phyloP scores from a whole-genome alignment of 2,329 filamentous ascomycete species.

The Epicoccum nigrum region DNA sequence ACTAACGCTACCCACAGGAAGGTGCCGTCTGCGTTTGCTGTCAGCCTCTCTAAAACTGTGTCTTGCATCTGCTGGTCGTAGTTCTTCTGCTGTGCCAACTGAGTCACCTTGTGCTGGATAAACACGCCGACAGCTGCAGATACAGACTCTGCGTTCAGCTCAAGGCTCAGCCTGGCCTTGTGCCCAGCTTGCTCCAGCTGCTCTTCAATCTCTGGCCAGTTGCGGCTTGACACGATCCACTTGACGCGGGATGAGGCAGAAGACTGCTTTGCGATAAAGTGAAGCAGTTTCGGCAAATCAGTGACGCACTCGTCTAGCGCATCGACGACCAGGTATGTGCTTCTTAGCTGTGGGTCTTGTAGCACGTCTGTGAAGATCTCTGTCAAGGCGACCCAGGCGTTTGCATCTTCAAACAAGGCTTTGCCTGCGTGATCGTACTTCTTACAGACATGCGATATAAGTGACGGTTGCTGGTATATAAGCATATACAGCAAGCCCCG shows the following conservation, averaged over 20 bases:
- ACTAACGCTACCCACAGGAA: slow-evolving; percentile 43
- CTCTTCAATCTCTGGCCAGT: slow-evolving; percentile 2
- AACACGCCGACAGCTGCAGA: slow-evolving; percentile 47
- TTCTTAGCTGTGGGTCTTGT: slow-evolving; percentile 31
- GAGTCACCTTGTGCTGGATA: slow-evolving; percentile 43
- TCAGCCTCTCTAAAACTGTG: not conserved
- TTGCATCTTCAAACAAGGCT: slow-evolving; percentile 13
- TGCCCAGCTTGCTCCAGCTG: slow-evolving; percentile 29
- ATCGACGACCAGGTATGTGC: slow-evolving; percentile 18
- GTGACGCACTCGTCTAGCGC: slow-evolving; percentile 22
- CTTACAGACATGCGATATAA: slow-evolving; percentile 11
- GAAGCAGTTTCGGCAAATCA: slow-evolving; percentile 5
- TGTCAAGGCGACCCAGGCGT: slow-evolving; percentile 16
- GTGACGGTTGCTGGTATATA: slow-evolving; percentile 26
- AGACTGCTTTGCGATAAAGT: slow-evolving; percentile 1
- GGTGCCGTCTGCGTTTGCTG: slow-evolving; percentile 48
- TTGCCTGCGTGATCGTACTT: slow-evolving; percentile 7
- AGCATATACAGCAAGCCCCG: slow-evolving; percentile 54
- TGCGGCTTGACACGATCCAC: slow-evolving; percentile 17
- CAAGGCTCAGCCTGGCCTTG: slow-evolving; percentile 35
- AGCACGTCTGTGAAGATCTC: slow-evolving; percentile 52
- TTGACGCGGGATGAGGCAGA: slow-evolving; percentile 1
- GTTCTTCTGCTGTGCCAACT: slow-evolving; percentile 29
- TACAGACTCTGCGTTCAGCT: slow-evolving; percentile 39
- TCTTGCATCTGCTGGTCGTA: slow-evolving; percentile 22